phyloP scores from a whole-genome alignment of 768 basidiomycete genomes.

The Lentinula sp. region DNA sequence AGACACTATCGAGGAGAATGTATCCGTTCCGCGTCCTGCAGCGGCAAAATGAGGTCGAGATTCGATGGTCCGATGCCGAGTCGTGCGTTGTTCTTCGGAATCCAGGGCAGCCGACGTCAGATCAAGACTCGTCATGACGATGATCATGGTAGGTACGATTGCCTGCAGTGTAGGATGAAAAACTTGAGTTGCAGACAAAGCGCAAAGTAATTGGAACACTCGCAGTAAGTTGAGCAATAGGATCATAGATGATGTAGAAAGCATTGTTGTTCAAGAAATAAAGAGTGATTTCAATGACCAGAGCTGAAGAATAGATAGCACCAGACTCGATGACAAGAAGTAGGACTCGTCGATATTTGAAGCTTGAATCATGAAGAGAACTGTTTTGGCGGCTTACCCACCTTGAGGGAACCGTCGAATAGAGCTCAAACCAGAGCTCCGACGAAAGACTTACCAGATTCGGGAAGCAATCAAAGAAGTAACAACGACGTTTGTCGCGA shows the following conservation, averaged over 20 bases:
- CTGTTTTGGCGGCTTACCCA: conserved; percentile 12
- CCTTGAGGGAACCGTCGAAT: not conserved
- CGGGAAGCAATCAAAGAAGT: conserved; percentile 25
- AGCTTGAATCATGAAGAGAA: conserved; percentile 8
- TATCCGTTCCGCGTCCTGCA: not conserved
- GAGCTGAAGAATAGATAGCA: conserved; percentile 24
- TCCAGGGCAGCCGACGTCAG: conserved; percentile 17
- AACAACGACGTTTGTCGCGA: conserved; percentile 25
- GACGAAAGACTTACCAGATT: conserved; percentile 18
- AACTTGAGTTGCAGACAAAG: not conserved
- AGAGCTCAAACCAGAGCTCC: no score
- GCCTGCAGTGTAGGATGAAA: conserved; percentile 10
- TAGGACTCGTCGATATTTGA: conserved; percentile 20
- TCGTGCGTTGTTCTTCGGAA: conserved; percentile 1
- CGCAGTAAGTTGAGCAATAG: conserved; percentile 17
- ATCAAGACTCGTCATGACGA: conserved; percentile 21
- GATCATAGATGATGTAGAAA: conserved; percentile 31
- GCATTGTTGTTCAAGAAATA: conserved; percentile 26
- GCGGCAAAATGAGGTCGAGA: conserved; percentile 6
- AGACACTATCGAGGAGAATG: not conserved
- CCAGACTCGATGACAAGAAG: conserved; percentile 25
- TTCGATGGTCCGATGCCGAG: not conserved
- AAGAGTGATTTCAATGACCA: conserved; percentile 25
- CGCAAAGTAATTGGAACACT: not conserved
- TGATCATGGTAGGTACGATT: conserved; percentile 25